Evolutionary conservation across 495 filamentous ascomycete genomes (phyloP).

Genomic region (Penicillium daleae): DNA sequence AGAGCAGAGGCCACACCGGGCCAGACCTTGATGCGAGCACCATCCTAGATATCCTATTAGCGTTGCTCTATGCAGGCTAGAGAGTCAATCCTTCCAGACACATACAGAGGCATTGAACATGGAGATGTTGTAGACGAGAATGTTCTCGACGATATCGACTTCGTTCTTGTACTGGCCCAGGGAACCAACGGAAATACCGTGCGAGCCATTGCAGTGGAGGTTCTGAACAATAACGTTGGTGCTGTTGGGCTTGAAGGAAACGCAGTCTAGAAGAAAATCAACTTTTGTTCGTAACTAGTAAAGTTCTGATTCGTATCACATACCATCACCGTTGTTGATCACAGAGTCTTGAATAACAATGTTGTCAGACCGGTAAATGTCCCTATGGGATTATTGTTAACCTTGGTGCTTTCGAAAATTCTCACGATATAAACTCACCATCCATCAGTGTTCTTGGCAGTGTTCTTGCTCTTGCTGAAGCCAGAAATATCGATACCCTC

Average conservation of each 20-base stretch:
- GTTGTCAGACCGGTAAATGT: constrained; percentile 64
- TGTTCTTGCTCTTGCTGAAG: constrained; percentile 51
- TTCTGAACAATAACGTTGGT: constrained; percentile 76
- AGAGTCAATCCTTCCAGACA: neutral
- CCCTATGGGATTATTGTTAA: constrained; percentile 34
- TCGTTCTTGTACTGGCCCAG: constrained; percentile 67
- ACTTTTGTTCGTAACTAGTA: neutral
- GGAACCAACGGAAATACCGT: constrained; percentile 73
- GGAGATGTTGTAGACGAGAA: constrained; percentile 67
- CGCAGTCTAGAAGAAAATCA: constrained; percentile 54
- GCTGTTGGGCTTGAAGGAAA: constrained; percentile 79
- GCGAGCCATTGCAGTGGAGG: constrained; percentile 70
- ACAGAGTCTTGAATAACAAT: constrained; percentile 70
- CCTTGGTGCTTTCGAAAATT: neutral
- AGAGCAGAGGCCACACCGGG: constrained; percentile 55
- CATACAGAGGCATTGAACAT: constrained; percentile 63
- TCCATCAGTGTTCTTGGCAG: constrained; percentile 70
- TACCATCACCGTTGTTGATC: constrained; percentile 70
- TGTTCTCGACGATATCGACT: constrained; percentile 66
- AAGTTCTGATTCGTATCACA: constrained; percentile 1
- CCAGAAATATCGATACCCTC: constrained; percentile 67
- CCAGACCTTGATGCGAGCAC: constrained; percentile 75
- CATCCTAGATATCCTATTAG: constrained; percentile 43
- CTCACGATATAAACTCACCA: constrained; percentile 43
- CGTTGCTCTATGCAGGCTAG: neutral